Evolutionary conservation across 2,329 filamentous ascomycete species (phyloP), one percentile per base, ranked within the genome.

Genomic region (Aspergillus sclerotialis): DNA sequence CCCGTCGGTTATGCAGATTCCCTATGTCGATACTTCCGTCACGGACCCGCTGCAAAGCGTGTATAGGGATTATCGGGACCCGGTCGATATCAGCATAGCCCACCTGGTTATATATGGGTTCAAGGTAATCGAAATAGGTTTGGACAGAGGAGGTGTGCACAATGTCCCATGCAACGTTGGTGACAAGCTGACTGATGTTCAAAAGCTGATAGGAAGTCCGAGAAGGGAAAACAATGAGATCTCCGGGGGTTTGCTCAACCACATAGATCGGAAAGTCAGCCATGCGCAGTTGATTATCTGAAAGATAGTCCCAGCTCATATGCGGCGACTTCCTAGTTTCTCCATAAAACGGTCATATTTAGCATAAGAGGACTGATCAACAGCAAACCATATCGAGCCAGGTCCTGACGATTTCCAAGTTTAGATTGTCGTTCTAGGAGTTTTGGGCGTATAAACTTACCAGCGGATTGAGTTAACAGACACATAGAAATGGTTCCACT

Each of bases 111-210:
- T 60, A 60, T 3, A 48, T 49, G 12, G 55, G 56, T 29, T 61
- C 55, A 4, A 60, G 49, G 38, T 60, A 53, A 30, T 55, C 43
- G 28, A 60, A 52, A 29, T 57, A 58, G 21, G 53, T 49, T 28
- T 50, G 45, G 6, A 60, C 40, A 9, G 56, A 60, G 5, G 56
- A 48, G 10, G 52, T 42, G 44, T 60, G 58, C 31, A 61, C 48
- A 14, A 59, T 56, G 33, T 60, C 60, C 58, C 58, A 60, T 18
- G 60, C 58, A 11, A 60, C 42, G 35, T 60, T 60, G 11, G 56
- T 58, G 9, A 56, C 56, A 33, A 60, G 42, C 2, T 48, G 42
- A 21, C 50, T 52, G 12, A 56, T 46, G 37, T 61, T 60, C 56
- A 56, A 60, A 26, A 61, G 48, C 35, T 61, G 58, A 37, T 61